These are phyloP conservation scores for Zygotorulaspora chibaensis DNA, from an alignment of 805 yeast genomes.

Conservation along the genomic window DNA sequence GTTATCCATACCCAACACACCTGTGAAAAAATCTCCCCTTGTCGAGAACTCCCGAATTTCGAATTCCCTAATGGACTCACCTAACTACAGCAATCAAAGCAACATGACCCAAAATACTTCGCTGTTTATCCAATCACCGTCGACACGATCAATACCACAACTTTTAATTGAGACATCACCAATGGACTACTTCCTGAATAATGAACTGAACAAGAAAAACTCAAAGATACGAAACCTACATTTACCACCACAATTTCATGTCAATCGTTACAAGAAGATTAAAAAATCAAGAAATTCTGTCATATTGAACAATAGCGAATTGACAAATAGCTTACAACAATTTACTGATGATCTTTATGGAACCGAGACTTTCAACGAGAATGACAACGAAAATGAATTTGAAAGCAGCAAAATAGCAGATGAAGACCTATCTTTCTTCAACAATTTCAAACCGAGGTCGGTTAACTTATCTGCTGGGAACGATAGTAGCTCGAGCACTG, in stretches of 20 bases:
- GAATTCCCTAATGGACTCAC: constrained; percentile 15
- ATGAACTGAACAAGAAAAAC: constrained; percentile 3
- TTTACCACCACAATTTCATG: constrained; percentile 13
- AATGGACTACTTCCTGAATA: constrained; percentile 8
- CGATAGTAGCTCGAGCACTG: constrained; percentile 8
- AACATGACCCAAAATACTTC: constrained; percentile 21
- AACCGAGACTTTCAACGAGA: constrained; percentile 13
- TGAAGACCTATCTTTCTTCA: constrained; percentile 15
- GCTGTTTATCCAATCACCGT: constrained; percentile 19
- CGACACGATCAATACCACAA: constrained; percentile 16
- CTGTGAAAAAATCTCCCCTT: constrained; percentile 32
- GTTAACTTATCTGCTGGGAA: constrained; percentile 3
- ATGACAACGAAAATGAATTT: constrained; percentile 3
- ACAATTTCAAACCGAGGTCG: constrained; percentile 12
- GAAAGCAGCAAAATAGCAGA: constrained; percentile 1
- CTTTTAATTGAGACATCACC: constrained; percentile 22
- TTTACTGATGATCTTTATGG: constrained; percentile 37
- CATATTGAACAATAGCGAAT: constrained; percentile 29
- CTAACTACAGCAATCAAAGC: constrained; percentile 12
- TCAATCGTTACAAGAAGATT: constrained; percentile 23
- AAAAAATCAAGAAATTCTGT: constrained; percentile 29
- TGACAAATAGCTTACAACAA: constrained; percentile 33
- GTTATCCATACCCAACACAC: constrained; percentile 30
- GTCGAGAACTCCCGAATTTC: constrained; percentile 11
- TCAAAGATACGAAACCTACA: constrained; percentile 7